phyloP scores from a whole-genome alignment of 2,329 filamentous ascomycete genomes.

The Aspergillus unguis region DNA sequence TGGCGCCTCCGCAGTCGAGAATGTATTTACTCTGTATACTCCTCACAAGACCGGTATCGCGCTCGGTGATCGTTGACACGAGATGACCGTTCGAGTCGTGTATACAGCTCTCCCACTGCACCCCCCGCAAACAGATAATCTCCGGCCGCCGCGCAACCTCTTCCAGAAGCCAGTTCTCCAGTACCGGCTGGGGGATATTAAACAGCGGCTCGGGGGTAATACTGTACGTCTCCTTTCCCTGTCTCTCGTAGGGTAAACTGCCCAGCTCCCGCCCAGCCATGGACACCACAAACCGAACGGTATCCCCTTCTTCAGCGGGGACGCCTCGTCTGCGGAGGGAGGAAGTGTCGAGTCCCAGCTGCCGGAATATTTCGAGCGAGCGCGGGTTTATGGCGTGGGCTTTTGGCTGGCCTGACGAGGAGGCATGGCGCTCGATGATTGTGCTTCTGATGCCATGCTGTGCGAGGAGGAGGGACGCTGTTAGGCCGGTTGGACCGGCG shows the following conservation, averaged over 20 bases:
- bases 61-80: background rate
- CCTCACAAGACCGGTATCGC: background rate
- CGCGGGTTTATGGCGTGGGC: background rate
- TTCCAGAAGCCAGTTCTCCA: background rate
- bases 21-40: background rate
- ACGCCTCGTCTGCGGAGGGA: background rate
- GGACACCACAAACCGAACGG: background rate
- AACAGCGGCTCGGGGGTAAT: constrained; percentile 1
- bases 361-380: constrained; percentile 1
- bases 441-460: background rate
- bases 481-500: background rate
- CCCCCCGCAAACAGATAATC: background rate
- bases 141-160: background rate
- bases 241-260: background rate
- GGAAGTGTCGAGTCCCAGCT: background rate
- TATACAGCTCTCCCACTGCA: background rate
- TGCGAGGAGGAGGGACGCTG: background rate
- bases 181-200: background rate
- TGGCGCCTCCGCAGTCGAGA: background rate
- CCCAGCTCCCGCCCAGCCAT: background rate
- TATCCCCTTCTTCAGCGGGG: background rate
- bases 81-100: background rate
- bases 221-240: background rate
- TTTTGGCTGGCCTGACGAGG: background rate
- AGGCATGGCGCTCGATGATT: background rate